These are phyloP conservation scores for Flaveria linearis DNA, from an alignment of 129 eudicot genomes.

Conservation along the genomic window DNA sequence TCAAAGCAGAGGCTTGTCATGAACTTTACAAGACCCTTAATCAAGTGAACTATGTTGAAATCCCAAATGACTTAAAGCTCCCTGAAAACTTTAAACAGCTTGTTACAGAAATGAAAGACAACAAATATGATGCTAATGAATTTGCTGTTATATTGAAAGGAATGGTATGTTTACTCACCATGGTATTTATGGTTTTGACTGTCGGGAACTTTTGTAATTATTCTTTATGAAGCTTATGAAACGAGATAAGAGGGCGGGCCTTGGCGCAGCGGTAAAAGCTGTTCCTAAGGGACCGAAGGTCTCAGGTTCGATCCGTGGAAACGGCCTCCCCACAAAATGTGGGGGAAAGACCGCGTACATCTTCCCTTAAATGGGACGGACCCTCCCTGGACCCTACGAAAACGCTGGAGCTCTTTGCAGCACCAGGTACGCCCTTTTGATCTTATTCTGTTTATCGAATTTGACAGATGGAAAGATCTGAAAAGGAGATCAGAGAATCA, in stretches of 20 bases:
- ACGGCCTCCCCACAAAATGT: no score
- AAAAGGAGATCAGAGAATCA: conserved; percentile 80
- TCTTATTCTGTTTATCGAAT: conserved; percentile 16
- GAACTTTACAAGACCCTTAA: conserved; percentile 75
- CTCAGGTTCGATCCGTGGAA: no score
- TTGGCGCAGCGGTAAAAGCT: no score
- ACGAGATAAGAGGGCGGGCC: conserved; percentile 2
- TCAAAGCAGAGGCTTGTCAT: conserved; percentile 74
- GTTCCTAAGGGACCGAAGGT: no score
- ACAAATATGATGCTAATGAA: conserved; percentile 70
- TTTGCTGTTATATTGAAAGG: conserved; percentile 83
- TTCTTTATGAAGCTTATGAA: not conserved
- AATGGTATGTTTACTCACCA: conserved; percentile 66
- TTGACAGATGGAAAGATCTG: conserved; percentile 87
- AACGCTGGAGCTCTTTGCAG: no score
- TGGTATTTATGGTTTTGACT: conserved; percentile 4
- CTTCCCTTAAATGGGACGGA: no score
- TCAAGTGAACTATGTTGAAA: conserved; percentile 78
- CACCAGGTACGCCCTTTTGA: no score
- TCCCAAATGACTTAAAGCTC: conserved; percentile 71
- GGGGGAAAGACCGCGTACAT: no score
- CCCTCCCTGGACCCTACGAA: no score
- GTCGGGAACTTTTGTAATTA: not conserved
- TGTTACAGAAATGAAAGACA: conserved; percentile 79
- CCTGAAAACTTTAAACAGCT: conserved; percentile 82